phyloP scores from a whole-genome alignment of 495 filamentous ascomycete genomes.

The Echria macrotheca region DNA sequence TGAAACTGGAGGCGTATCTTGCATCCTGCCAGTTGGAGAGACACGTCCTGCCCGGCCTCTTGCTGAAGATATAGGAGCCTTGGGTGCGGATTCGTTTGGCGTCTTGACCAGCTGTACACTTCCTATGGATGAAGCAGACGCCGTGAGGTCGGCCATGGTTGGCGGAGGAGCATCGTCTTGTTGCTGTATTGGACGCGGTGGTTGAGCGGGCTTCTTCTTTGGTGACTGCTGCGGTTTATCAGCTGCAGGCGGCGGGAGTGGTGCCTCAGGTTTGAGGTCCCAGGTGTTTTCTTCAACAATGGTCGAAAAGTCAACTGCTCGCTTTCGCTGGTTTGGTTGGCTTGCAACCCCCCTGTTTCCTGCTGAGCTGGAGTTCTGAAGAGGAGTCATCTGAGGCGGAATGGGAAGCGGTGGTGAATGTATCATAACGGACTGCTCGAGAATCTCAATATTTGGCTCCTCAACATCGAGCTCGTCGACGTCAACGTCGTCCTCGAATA shows the following conservation, averaged over 20 bases:
- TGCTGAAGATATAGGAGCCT: not conserved
- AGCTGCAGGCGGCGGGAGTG: slow-evolving; percentile 27
- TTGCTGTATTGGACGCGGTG: slow-evolving; percentile 18
- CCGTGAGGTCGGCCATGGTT: slow-evolving; percentile 13
- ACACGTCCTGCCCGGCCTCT: not conserved
- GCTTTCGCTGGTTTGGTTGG: slow-evolving; percentile 17
- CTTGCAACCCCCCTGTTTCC: slow-evolving; percentile 33
- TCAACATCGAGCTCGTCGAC: slow-evolving; percentile 45
- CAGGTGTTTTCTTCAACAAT: slow-evolving; percentile 42
- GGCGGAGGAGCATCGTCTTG: slow-evolving; percentile 15
- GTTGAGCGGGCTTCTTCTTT: slow-evolving; percentile 22
- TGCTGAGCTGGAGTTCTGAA: slow-evolving; percentile 41
- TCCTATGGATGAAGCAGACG: slow-evolving; percentile 15
- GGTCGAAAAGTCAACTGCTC: slow-evolving; percentile 32
- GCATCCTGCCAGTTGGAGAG: not conserved
- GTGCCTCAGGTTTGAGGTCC: slow-evolving; percentile 27
- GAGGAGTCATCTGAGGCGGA: slow-evolving; percentile 40
- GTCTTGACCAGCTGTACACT: slow-evolving; percentile 18
- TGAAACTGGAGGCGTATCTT: too few species aligned
- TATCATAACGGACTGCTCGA: slow-evolving; percentile 37
- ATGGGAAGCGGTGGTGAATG: slow-evolving; percentile 29
- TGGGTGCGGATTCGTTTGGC: slow-evolving; percentile 3
- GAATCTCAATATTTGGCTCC: slow-evolving; percentile 44
- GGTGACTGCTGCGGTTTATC: slow-evolving; percentile 21
- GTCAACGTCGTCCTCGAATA: slow-evolving; percentile 50